Evolutionary conservation across 345 rosid species (phyloP).

Genomic region (Clausena lansium): DNA sequence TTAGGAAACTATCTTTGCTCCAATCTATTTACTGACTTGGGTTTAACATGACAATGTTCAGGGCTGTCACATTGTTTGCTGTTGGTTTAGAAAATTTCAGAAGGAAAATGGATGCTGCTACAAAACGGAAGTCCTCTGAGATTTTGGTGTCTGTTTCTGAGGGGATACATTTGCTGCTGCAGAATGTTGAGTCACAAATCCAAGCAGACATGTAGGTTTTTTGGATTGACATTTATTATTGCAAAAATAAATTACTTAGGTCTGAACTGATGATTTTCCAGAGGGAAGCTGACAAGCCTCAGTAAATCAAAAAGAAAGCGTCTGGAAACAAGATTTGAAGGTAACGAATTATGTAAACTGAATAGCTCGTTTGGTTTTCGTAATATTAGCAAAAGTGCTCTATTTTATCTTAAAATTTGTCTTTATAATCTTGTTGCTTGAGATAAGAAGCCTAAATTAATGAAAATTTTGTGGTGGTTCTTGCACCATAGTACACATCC

Average conservation of each 20-base stretch:
- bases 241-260: slow-evolving; percentile 14
- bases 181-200: slow-evolving; percentile 64
- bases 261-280: slow-evolving; percentile 35
- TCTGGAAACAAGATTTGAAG: slow-evolving; percentile 74
- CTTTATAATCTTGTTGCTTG: background rate
- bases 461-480: background rate
- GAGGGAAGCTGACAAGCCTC: slow-evolving; percentile 57
- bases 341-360: slow-evolving; percentile 26
- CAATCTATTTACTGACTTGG: slow-evolving; percentile 18
- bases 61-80: slow-evolving; percentile 66
- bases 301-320: slow-evolving; percentile 73
- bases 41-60: slow-evolving; percentile 38
- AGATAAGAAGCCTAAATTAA: slow-evolving; percentile 3
- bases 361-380: background rate
- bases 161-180: slow-evolving; percentile 59
- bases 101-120: slow-evolving; percentile 61
- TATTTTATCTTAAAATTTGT: background rate
- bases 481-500: background rate
- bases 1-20: background rate
- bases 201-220: slow-evolving; percentile 65
- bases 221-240: slow-evolving; percentile 12
- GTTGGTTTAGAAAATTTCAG: slow-evolving; percentile 65
- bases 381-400: slow-evolving; percentile 1
- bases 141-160: slow-evolving; percentile 71
- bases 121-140: slow-evolving; percentile 66